These are phyloP conservation scores for Fusarium duplospermum DNA, from an alignment of 2,329 filamentous ascomycete species.

Conservation along the genomic window DNA sequence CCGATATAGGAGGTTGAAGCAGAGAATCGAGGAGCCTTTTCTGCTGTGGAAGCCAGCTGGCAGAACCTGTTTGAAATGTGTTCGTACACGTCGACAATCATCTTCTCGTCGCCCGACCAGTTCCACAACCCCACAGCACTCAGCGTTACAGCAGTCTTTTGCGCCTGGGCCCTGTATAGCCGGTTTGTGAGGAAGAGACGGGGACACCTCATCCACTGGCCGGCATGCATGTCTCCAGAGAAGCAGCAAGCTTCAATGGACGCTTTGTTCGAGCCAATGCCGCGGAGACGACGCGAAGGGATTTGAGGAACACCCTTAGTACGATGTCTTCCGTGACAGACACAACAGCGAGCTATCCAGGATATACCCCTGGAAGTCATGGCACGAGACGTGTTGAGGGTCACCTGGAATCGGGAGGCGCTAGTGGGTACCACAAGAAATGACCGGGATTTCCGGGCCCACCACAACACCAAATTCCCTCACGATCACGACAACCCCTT, in stretches of 20 bases:
- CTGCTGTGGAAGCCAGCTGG: conserved; percentile 72
- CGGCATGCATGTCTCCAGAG: conserved; percentile 41
- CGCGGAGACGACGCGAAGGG: conserved; percentile 35
- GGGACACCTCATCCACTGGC: conserved; percentile 50
- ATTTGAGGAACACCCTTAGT: conserved; percentile 17
- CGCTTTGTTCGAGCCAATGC: conserved; percentile 30
- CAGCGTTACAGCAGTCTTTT: conserved; percentile 63
- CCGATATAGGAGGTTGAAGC: conserved; percentile 62
- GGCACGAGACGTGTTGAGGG: conserved; percentile 41
- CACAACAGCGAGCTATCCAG: conserved; percentile 3
- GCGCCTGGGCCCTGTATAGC: conserved; percentile 46
- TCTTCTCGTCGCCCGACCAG: conserved; percentile 71
- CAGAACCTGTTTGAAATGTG: conserved; percentile 79
- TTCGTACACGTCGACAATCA: conserved; percentile 73
- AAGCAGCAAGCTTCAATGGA: conserved; percentile 41
- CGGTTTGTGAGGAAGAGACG: conserved; percentile 47
- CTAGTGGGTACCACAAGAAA: too few species aligned
- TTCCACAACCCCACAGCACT: conserved; percentile 73
- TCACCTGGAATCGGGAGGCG: conserved; percentile 40
- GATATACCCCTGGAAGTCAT: conserved; percentile 11
- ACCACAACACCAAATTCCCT: too few species aligned
- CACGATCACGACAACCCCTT: too few species aligned
- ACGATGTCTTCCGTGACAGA: conserved; percentile 20
- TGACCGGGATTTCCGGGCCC: too few species aligned
- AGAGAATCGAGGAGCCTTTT: conserved; percentile 74